Percentiles rank a stretch among this genome's conserved stretches.
These are phyloP conservation scores for Monosporascus sp. DNA, from an alignment of 2,329 filamentous ascomycete genomes.

Conservation along the genomic window DNA sequence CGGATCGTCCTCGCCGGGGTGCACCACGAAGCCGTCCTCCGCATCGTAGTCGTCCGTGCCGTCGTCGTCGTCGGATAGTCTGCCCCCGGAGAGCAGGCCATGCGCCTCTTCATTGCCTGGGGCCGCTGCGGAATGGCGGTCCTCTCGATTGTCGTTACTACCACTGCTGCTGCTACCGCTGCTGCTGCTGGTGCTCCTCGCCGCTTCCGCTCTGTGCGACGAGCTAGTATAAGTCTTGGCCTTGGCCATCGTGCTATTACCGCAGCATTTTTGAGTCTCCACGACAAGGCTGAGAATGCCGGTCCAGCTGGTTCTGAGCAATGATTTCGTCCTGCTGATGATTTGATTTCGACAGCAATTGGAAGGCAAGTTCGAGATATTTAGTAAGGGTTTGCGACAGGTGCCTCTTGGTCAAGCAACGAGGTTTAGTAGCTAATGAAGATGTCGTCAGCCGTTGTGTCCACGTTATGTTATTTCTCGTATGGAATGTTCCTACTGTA, in stretches of 20 bases:
- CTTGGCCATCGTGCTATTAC: conserved; percentile 37
- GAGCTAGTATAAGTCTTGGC: conserved; percentile 27
- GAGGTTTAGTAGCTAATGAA: no score
- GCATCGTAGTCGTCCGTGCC: conserved; percentile 15
- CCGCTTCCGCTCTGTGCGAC: conserved; percentile 19
- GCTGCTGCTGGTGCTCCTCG: neutral
- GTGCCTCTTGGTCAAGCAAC: no score
- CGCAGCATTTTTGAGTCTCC: conserved; percentile 30
- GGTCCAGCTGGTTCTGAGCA: conserved; percentile 4
- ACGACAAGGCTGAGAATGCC: conserved; percentile 1
- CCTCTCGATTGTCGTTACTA: conserved; percentile 7
- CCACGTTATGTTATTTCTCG: no score
- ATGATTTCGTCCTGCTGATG: neutral
- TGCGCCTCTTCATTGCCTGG: conserved; percentile 31
- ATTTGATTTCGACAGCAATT: no score
- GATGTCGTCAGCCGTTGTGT: no score
- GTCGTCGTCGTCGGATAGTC: conserved; percentile 18
- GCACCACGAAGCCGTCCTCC: conserved; percentile 20
- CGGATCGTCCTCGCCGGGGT: conserved; percentile 10
- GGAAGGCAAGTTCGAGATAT: no score
- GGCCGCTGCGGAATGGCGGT: conserved; percentile 15
- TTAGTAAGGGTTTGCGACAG: no score
- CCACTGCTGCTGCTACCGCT: conserved; percentile 2
- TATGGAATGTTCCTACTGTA: no score
- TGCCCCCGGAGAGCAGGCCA: conserved; percentile 28